Base-by-base conservation (phyloP, 768 basidiomycete species). In the Pisolithus orientalis region DNA sequence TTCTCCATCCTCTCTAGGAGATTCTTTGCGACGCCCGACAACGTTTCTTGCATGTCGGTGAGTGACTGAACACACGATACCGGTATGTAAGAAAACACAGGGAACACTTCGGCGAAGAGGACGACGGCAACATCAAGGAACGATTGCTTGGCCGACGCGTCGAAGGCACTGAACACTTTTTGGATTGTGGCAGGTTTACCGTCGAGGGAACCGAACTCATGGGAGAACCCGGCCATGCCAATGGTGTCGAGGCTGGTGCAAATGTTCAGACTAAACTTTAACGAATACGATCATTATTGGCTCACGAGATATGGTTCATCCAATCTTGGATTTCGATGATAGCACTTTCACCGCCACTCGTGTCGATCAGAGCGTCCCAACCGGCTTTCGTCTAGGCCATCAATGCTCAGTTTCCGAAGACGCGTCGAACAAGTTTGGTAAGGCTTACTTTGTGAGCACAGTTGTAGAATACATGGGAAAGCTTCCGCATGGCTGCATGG, bases 241-340 rank as follows among this genome's bases (percentile, higher is more conserved):
- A 34, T 34, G 11, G 34, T 34, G 34, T 34, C 34, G 11, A 34
- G 34, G 11, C 34, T 34, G 34, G 4, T 5, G 34, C 34, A 11
- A 11, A 13, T 13, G 11, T 13, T 34, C 34, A 13, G 34, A 34
- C 21, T 5, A 34, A 14, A 13, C 13, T 14, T 34, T 4, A 14
- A 14, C 10, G 14, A 34, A 34, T 34, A 13, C 34, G 13, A 34
- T 5, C 13, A 13, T 5, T 11, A 13, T 34, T 13, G 2, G 34
- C 34, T 34, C 34, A 34, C 64, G 65, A 64, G n/a, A 67, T 48
- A 38, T 57, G 61, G 50, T 65, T 67, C 65, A 65, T 65, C 59
- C 71, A 71, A 24, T 55, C 57, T 52, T 71, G 64, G 14, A 72
- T 68, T n/a, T 72, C 70, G 10, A 71, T 68, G 25, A 68, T 13